Evolutionary conservation across 805 yeast genomes (phyloP).

Genomic region (Saccharomycopsis vini): DNA sequence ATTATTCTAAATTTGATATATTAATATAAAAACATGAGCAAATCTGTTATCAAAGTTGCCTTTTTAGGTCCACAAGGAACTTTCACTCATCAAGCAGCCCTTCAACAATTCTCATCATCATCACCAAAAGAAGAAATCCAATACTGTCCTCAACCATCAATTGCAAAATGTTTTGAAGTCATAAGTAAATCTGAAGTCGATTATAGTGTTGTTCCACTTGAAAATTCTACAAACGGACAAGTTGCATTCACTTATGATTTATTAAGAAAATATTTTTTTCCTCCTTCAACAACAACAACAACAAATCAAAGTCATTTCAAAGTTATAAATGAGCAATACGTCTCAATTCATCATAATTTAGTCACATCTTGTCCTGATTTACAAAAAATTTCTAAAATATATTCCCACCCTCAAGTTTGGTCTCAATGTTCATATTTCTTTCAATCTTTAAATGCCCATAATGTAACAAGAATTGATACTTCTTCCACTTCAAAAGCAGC

Average conservation of each 20-base stretch:
- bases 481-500: slow-evolving; percentile 85
- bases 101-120: slow-evolving; percentile 39
- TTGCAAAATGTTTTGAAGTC: slow-evolving; percentile 54
- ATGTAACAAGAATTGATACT: slow-evolving; percentile 49
- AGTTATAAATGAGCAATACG: slow-evolving; percentile 73
- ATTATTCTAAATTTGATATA: no score
- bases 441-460: slow-evolving; percentile 32
- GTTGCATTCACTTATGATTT: slow-evolving; percentile 82
- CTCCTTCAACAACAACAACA: neutral
- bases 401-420: slow-evolving; percentile 98
- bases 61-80: slow-evolving; percentile 90
- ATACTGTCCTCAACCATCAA: slow-evolving; percentile 28
- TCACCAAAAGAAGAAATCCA: slow-evolving; percentile 23
- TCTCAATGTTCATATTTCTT: slow-evolving; percentile 72
- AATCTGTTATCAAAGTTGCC: slow-evolving; percentile 37
- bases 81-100: slow-evolving; percentile 69
- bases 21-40: neutral
- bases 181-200: slow-evolving; percentile 42
- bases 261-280: slow-evolving; percentile 57
- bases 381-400: slow-evolving; percentile 43
- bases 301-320: slow-evolving; percentile 31
- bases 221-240: slow-evolving; percentile 91
- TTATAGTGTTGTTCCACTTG: slow-evolving; percentile 78
- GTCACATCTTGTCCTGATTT: slow-evolving; percentile 39
- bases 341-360: slow-evolving; percentile 72